Conservation (phyloP, 352 stramenopile species). For the Phytophthora crassamura region DNA sequence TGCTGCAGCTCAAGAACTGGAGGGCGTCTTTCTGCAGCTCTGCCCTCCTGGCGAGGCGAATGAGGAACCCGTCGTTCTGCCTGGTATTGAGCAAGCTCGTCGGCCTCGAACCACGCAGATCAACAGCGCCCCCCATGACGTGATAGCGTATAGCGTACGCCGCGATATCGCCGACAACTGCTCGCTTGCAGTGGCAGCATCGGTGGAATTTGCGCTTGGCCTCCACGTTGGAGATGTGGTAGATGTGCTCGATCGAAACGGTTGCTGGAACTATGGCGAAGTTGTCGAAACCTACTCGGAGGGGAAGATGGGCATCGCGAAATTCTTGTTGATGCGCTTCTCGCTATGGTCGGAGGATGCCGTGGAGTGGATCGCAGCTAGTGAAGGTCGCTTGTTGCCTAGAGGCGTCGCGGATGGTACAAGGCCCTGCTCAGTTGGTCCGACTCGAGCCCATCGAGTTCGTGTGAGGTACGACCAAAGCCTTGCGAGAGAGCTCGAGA, state of each 20-base stretch:
- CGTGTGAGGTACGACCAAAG: constrained; percentile 56
- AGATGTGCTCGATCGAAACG: constrained; percentile 81
- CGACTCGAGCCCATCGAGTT: constrained; percentile 46
- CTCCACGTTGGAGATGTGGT: constrained; percentile 68
- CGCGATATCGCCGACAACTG: constrained; percentile 42
- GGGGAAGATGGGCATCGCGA: constrained; percentile 36
- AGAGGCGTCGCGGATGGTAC: constrained; percentile 66
- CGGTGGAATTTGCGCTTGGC: constrained; percentile 71
- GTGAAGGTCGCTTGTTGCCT: constrained; percentile 76
- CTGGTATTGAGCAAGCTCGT: constrained; percentile 18
- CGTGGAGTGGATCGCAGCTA: constrained; percentile 75
- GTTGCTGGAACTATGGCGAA: constrained; percentile 84
- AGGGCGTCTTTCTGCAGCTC: constrained; percentile 63
- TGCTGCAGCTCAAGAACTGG: constrained; percentile 49
- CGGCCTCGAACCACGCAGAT: constrained; percentile 39
- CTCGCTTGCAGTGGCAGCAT: constrained; percentile 56
- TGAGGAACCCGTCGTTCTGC: constrained; percentile 14
- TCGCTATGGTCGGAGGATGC: constrained; percentile 63
- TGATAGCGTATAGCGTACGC: constrained; percentile 61
- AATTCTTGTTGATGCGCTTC: constrained; percentile 74
- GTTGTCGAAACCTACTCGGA: constrained; percentile 70
- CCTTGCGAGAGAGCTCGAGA: constrained; percentile 58
- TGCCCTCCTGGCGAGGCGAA: constrained; percentile 39
- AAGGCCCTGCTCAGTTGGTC: constrained; percentile 47
- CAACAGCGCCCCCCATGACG: constrained; percentile 48